Percentiles rank a stretch among this genome's conserved stretches.
Conservation (phyloP, 192 early-diverging fungal genomes). For the Podila verticillata region DNA sequence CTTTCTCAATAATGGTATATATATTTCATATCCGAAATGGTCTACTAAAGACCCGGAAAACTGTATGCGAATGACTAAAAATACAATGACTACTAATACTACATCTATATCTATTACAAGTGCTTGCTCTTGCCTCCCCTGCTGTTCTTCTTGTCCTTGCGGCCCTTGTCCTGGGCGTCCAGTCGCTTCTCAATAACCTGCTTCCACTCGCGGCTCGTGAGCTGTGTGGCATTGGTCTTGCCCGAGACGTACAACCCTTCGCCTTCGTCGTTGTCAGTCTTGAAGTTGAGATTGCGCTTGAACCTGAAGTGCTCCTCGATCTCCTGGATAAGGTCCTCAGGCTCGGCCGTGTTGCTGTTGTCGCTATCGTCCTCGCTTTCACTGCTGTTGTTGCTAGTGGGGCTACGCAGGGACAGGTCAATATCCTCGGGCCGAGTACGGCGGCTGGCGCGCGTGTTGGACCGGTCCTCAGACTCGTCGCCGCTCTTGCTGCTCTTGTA, state of each 20-base stretch:
- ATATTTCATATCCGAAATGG: too few relatives aligned
- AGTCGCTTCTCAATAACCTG: conserved; percentile 22
- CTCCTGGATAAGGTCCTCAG: neutral
- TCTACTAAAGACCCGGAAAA: too few relatives aligned
- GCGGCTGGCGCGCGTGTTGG: conserved; percentile 37
- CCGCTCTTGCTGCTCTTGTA: conserved; percentile 1
- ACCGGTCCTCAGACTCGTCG: conserved; percentile 2
- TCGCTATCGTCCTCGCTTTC: neutral
- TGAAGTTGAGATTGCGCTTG: conserved; percentile 47
- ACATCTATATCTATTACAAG: too few relatives aligned
- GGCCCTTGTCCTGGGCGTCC: conserved; percentile 20
- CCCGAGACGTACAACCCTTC: neutral
- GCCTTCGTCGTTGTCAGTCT: conserved; percentile 10
- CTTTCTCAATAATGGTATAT: too few relatives aligned
- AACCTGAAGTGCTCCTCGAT: conserved; percentile 29
- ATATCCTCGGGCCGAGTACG: conserved; percentile 15
- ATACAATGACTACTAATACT: too few relatives aligned
- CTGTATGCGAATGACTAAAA: too few relatives aligned
- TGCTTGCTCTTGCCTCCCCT: neutral
- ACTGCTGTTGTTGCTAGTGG: neutral
- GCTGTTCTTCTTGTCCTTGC: conserved; percentile 1
- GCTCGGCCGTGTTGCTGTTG: neutral
- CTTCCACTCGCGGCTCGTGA: conserved; percentile 19
- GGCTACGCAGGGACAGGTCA: neutral
- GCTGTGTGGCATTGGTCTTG: neutral